Percentiles rank a stretch among this genome's conserved stretches.
Conservation (phyloP, 192 early-diverging fungal genomes). For the Backusella morwellensis region DNA sequence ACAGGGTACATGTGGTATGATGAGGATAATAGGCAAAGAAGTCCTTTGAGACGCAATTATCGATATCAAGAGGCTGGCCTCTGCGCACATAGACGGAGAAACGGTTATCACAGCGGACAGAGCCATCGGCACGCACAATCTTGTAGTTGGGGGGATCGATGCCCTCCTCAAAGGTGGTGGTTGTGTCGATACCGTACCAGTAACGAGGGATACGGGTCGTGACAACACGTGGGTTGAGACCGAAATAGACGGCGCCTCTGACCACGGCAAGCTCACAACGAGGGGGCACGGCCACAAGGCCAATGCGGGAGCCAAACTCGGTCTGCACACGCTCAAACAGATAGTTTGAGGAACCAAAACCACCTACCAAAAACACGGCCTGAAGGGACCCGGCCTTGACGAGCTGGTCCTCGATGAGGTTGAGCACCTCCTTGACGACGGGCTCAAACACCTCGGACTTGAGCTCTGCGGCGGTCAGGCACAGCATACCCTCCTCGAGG, state of each 20-base stretch:
- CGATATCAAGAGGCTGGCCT: constrained; percentile 36
- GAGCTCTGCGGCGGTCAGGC: constrained; percentile 46
- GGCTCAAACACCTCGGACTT: constrained; percentile 55
- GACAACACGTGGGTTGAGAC: constrained; percentile 49
- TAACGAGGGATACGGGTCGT: constrained; percentile 48
- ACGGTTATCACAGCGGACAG: constrained; percentile 50
- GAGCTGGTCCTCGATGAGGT: constrained; percentile 48
- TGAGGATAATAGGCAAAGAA: constrained; percentile 44
- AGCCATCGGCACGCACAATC: constrained; percentile 47
- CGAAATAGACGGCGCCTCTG: constrained; percentile 53
- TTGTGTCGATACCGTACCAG: constrained; percentile 55
- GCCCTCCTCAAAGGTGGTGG: constrained; percentile 48
- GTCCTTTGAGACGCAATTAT: constrained; percentile 40
- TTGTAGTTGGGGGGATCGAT: constrained; percentile 48
- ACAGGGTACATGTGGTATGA: constrained; percentile 42
- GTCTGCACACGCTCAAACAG: constrained; percentile 48
- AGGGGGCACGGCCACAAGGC: constrained; percentile 55
- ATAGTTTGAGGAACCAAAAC: constrained; percentile 55
- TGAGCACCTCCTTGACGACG: constrained; percentile 49
- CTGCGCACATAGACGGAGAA: constrained; percentile 51
- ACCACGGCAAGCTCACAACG: constrained; percentile 54
- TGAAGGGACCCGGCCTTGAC: constrained; percentile 37
- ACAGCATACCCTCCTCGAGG: constrained; percentile 48
- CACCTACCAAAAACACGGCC: constrained; percentile 56
- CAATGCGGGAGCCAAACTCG: constrained; percentile 36